Conservation (phyloP, 2,329 filamentous ascomycete species). For the Colletotrichum tanaceti region DNA sequence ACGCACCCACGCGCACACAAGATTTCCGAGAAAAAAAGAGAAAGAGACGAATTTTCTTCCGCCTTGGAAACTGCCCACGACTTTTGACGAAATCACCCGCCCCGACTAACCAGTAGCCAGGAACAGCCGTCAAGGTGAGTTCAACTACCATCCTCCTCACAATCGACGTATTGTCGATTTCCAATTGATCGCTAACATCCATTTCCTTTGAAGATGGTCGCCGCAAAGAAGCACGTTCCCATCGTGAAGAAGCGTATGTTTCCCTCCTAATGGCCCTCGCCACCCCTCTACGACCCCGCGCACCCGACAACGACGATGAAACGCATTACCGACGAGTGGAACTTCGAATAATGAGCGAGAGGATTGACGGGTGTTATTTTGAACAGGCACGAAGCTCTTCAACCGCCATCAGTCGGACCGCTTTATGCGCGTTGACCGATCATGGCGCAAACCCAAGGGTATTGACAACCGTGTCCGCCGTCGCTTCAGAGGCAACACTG, state of each 20-base stretch:
- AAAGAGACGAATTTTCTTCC: background rate
- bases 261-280: constrained; percentile 39
- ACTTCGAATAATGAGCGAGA: constrained; percentile 30
- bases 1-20: too few relatives aligned
- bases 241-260: constrained; percentile 99
- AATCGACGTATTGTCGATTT: constrained; percentile 22
- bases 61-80: constrained; percentile 7
- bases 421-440: constrained; percentile 89
- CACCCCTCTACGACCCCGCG: constrained; percentile 35
- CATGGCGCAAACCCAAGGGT: constrained; percentile 99
- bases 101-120: constrained; percentile 50
- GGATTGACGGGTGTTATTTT: constrained; percentile 54
- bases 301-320: constrained; percentile 17
- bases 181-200: constrained; percentile 48
- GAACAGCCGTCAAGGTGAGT: constrained; percentile 57
- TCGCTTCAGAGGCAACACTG: constrained; percentile 94
- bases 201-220: constrained; percentile 80
- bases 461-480: constrained; percentile 98
- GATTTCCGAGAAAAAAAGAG: too few relatives aligned
- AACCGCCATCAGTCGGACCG: constrained; percentile 96
- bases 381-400: constrained; percentile 90
- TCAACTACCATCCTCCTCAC: constrained; percentile 34
- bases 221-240: constrained; percentile 98
- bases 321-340: constrained; percentile 31
- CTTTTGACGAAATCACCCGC: constrained; percentile 25